A percentile compares a stretch with the other conserved stretches of the same genome.
Evolutionary conservation across 208 protist genomes (phyloP).

Genomic region (Blastocrithidia nonstop): DNA sequence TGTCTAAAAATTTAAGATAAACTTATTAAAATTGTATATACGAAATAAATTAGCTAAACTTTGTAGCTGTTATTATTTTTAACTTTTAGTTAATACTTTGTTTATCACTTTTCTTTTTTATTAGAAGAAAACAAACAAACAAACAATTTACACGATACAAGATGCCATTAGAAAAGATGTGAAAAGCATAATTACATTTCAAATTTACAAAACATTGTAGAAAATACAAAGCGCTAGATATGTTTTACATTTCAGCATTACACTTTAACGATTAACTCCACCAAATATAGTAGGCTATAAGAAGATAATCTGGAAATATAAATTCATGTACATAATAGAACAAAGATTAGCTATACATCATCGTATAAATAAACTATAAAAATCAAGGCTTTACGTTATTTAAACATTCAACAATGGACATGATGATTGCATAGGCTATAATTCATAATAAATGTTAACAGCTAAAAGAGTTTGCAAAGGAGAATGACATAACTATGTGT

Average conservation of each 20-base stretch:
- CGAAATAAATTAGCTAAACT: neutral
- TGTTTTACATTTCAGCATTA: constrained; percentile 1
- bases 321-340: constrained; percentile 2
- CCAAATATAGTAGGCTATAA: constrained; percentile 8
- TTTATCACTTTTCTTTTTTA: neutral
- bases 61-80: neutral
- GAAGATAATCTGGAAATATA: constrained; percentile 1
- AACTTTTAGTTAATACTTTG: neutral
- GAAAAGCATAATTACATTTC: too few species aligned
- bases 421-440: too few species aligned
- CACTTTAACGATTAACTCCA: neutral
- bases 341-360: too few species aligned
- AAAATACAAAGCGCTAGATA: constrained; percentile 6
- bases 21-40: neutral
- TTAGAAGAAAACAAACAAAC: neutral
- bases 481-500: too few species aligned
- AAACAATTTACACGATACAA: neutral
- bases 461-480: too few species aligned
- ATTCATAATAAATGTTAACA: too few species aligned
- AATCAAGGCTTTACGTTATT: neutral
- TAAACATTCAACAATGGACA: too few species aligned
- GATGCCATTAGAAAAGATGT: constrained; percentile 1
- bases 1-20: neutral
- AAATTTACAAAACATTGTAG: constrained; percentile 1
- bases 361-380: constrained; percentile 7